Conservation (phyloP, 2,329 filamentous ascomycete species). For the Hyphodiscus sp. region DNA sequence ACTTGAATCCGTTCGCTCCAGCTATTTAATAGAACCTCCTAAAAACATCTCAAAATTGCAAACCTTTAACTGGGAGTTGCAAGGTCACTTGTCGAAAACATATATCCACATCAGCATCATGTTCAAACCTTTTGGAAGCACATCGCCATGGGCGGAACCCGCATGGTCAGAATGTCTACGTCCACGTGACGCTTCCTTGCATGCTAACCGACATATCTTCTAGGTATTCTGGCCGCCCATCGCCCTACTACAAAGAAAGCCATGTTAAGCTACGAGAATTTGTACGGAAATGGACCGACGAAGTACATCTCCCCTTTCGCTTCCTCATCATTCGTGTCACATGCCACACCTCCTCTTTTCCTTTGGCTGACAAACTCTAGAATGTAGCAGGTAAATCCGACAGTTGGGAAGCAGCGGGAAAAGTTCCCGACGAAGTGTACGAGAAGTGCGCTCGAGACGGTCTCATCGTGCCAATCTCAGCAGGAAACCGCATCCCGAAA, state of each 20-base stretch:
- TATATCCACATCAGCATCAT: background rate
- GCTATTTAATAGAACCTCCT: no score
- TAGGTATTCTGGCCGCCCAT: constrained; percentile 11
- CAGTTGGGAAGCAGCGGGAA: constrained; percentile 8
- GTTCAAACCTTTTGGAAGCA: background rate
- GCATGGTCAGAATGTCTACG: background rate
- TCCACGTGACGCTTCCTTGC: background rate
- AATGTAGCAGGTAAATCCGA: constrained; percentile 9
- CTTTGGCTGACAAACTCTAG: background rate
- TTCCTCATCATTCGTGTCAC: background rate
- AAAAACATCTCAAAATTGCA: no score
- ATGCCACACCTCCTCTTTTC: no score
- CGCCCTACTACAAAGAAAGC: constrained; percentile 13
- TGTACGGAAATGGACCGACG: constrained; percentile 10
- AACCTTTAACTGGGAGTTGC: no score
- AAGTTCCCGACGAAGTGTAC: constrained; percentile 10
- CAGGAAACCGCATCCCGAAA: constrained; percentile 6
- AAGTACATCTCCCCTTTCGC: background rate
- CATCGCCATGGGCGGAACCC: constrained; percentile 1
- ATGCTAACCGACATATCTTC: background rate
- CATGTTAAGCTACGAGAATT: constrained; percentile 9
- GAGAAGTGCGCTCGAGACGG: constrained; percentile 8
- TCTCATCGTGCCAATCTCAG: constrained; percentile 8
- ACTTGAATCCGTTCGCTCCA: no score
- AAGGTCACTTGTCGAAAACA: no score